Base-by-base conservation (phyloP, 1,284 basidiomycete species). In the Malassezia psittaci region DNA sequence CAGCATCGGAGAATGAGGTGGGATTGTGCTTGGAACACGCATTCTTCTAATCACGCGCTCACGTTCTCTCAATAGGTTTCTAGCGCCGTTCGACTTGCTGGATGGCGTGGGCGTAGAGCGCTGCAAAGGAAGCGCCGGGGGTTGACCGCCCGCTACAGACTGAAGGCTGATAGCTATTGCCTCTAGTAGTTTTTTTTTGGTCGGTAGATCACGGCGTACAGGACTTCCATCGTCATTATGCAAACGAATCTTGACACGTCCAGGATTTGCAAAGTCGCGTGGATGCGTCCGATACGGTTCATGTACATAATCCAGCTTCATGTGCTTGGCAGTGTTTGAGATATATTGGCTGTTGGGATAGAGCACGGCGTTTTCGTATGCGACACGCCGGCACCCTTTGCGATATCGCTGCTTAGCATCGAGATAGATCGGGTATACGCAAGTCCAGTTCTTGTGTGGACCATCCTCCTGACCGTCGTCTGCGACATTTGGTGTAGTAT, bases 351-450 rank as follows among this genome's bases (percentile, higher is more conserved):
- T 89, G 53, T 90, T 81, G 5, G 93, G 91, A 86, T 87, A 96
- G 84, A 90, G 90, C n/a, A 93, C 76, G 58, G 85, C 81, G 73
- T 87, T 84, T 54, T 82, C 79, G 50, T 90, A 82, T 18, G 84
- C 78, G 33, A 96, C 83, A 50, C 90, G 82, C 38, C 93, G 83
- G 63, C 86, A 83, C 15, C 89, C 88, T 9, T 82, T 84, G 8
- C 83, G 82, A 73, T 87, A 87, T 2, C 88, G 84, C 11, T 85
- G 85, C 76, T 96, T 96, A 43, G 90, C 89, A 75, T 98, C 93
- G 62, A 96, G 84, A 77, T 96, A 96, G 68, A 94, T 87, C 3
- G 93, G 93, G 75, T 98, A 98, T 69, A 96, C 82, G 65, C 86
- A 86, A 57, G 88, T 86, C 90, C 90, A 96, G 68, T 88, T 90